Base-by-base conservation (phyloP, 768 basidiomycete species). In the Leccinum boreale region DNA sequence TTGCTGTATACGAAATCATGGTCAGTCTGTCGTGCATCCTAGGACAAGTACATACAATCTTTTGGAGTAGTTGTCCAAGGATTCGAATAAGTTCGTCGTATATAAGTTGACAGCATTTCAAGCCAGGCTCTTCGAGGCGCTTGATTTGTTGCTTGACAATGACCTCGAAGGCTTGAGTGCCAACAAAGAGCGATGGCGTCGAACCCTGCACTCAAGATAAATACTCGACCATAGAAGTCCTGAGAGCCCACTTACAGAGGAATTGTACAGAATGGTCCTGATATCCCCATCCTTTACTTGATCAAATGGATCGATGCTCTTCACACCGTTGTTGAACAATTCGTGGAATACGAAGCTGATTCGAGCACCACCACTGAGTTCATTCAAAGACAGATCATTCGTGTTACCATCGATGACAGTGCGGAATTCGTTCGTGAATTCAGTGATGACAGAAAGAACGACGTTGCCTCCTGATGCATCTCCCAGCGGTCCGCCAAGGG, bases 261-360 rank as follows among this genome's bases (percentile, higher is more conserved):
- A 98, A 77, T 99, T 99, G 79, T 99, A 99, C 56, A 98, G 73
- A 64, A 98, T 89, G 1, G 86, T 94, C 53, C 97, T 82, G 71
- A 99, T 98, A 74, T 99, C 97, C 45, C 95, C 93, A 71, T 99
- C 97, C 75, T 98, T 97, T 63, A 97, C 93, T 76, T 97, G 94
- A 72, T 99, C 97, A 65, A 98, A 99, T 1, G 97, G 97, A 79
- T 99, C 97, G 69, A 98, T 95, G 60, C 79, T 85, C 79, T 88
- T 94, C 73, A 99, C 84, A 59, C 97, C 97, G 68, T 90, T 95
- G 76, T 95, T 97, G 83, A 91, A 99, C 57, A 98, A 75, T 71
- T 99, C 97, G 72, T 99, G 97, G 81, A 95, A 99, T 53, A 99
- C 97, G 69, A 98, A 99, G 68, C 89, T 92, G 80, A 99, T 98